phyloP scores from a whole-genome alignment of 129 eudicot species.

The Chrysanthemum seticuspe region DNA sequence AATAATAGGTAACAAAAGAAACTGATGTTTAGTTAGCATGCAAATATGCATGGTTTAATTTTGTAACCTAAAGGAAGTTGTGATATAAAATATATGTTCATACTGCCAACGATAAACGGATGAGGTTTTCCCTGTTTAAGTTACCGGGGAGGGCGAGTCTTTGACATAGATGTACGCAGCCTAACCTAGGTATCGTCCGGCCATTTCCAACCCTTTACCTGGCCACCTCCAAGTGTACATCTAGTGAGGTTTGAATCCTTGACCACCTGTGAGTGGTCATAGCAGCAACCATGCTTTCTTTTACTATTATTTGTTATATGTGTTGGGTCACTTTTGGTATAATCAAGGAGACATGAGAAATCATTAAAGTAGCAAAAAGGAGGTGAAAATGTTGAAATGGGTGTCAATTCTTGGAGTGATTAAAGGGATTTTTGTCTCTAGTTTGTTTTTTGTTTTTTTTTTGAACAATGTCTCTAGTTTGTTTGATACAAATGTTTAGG shows the following conservation, averaged over 20 bases:
- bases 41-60: constrained; percentile 20
- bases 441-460: background rate
- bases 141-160: too few relatives aligned
- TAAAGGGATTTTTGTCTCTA: constrained; percentile 31
- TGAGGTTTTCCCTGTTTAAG: too few relatives aligned
- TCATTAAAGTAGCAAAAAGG: constrained; percentile 19
- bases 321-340: background rate
- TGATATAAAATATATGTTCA: constrained; percentile 23
- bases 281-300: background rate
- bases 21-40: constrained; percentile 32
- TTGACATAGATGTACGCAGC: too few relatives aligned
- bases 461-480: too few relatives aligned
- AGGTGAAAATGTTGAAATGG: constrained; percentile 26
- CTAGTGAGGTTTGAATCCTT: too few relatives aligned
- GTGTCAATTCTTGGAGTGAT: constrained; percentile 36
- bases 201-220: too few relatives aligned
- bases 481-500: constrained; percentile 18
- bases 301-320: background rate
- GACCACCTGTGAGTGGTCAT: too few relatives aligned
- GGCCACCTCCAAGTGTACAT: too few relatives aligned
- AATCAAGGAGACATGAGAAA: constrained; percentile 12
- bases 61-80: constrained; percentile 25
- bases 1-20: constrained; percentile 23
- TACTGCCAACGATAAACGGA: background rate
- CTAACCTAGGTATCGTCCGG: too few relatives aligned